Percentiles rank a stretch among this genome's conserved stretches.
Evolutionary conservation across 176 grass and related monocot genomes (phyloP).

Genomic region (Ensete glaucum): DNA sequence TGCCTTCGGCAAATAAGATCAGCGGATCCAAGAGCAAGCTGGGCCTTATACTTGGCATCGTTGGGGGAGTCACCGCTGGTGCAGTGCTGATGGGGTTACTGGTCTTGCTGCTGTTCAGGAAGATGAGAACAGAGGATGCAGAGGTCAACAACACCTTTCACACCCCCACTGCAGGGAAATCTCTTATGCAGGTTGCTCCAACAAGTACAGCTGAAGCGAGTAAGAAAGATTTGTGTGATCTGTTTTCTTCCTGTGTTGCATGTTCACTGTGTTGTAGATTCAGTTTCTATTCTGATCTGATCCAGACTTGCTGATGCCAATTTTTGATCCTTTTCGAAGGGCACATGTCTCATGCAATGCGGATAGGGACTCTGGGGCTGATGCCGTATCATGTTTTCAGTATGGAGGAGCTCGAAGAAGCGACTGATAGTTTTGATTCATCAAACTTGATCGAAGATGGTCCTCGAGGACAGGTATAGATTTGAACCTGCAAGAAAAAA

Average conservation of each 20-base stretch:
- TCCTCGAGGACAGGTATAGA: conserved; percentile 56
- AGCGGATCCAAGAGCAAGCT: conserved; percentile 25
- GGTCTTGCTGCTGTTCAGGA: conserved; percentile 37
- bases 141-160: conserved; percentile 25
- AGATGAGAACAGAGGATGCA: conserved; percentile 24
- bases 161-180: conserved; percentile 21
- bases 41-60: conserved; percentile 43
- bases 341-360: conserved; percentile 53
- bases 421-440: conserved; percentile 51
- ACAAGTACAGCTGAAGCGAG: conserved; percentile 60
- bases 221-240: conserved; percentile 24
- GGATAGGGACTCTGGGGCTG: conserved; percentile 54
- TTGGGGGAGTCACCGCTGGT: conserved; percentile 45
- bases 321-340: conserved; percentile 28
- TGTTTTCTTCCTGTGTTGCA: too few species aligned
- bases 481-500: too few species aligned
- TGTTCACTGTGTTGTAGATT: too few species aligned
- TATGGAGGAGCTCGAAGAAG: conserved; percentile 77
- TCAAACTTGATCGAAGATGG: conserved; percentile 51
- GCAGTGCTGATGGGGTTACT: conserved; percentile 43
- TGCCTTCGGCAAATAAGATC: conserved; percentile 38
- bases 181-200: conserved; percentile 13
- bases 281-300: not conserved
- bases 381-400: conserved; percentile 57
- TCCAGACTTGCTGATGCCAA: not conserved